Base-by-base conservation (phyloP, 768 basidiomycete species). In the Daedaleopsis nitida region DNA sequence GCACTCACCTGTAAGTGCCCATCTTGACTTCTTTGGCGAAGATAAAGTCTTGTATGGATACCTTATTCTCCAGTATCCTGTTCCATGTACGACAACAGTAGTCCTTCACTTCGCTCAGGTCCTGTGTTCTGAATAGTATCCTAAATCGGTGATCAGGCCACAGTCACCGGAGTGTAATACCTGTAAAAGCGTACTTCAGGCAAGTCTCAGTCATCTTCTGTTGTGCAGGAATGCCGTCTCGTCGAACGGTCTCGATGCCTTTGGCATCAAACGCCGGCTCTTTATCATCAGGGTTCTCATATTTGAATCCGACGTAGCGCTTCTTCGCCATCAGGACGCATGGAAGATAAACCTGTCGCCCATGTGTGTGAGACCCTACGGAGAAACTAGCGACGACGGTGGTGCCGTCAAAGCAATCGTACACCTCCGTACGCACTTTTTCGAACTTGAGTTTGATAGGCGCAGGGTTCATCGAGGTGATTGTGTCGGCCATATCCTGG, bases 261-360 rank as follows among this genome's bases (percentile, higher is more conserved):
- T 99, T 98, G 7, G 95, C 97, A 66, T 99, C 96, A 67, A 98
- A 97, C 0, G 75, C 78, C 1, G 95, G 92, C 49, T 88, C 86
- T 0, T 59, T 72, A 13, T 97, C 92, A 65, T 94, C 91, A 0
- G 88, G 83, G 55, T 77, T 82, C 74, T 99, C 97, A 64, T 89
- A 98, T 71, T 95, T 96, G 79, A 92, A 97, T 1, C 97, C 97
- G 21, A 98, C 96, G 66, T 99, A 99, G 66, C 96, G 86, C 73
- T 99, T 99, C 81, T 99, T 99, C 2, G 96, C 93, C 82, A 97
- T 84, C n/a, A 99, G 81, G 0, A 98, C 86, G 67, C 92, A 96
- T 2, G 95, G 95, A 47, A 95, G 81, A 72, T 98, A 98, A 4
- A 98, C 94, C 94, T 96, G 68, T 2, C 27, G 27, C 27, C 21